phyloP scores from a whole-genome alignment of 2,329 filamentous ascomycete genomes.

The Ophioceras dolichostomum region DNA sequence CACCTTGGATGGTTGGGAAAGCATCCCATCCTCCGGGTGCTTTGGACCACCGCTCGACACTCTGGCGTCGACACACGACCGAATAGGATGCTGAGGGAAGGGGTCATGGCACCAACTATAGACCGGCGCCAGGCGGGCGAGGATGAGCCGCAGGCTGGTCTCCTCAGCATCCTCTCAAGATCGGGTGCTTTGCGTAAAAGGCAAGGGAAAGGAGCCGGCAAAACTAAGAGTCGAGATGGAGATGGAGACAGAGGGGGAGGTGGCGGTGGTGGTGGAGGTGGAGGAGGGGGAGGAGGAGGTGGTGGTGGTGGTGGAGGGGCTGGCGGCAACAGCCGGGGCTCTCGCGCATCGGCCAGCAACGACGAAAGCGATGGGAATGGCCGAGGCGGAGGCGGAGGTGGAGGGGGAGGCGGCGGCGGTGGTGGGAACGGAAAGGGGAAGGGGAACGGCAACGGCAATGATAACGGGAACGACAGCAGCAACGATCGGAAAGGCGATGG shows the following conservation, averaged over 20 bases:
- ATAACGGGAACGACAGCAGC: conserved; percentile 1
- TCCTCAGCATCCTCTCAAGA: neutral
- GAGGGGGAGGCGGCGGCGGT: neutral
- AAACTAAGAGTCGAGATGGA: too few relatives aligned
- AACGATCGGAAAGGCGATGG: conserved; percentile 2
- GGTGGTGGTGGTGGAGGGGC: neutral
- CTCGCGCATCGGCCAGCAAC: neutral
- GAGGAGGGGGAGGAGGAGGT: neutral
- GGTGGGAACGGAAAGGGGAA: conserved; percentile 1
- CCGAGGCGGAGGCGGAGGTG: neutral
- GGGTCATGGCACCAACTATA: neutral
- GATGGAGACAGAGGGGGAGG: neutral
- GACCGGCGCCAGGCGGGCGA: neutral
- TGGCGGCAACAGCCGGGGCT: neutral
- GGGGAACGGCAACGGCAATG: conserved; percentile 3
- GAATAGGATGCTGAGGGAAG: neutral
- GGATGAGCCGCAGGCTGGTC: neutral
- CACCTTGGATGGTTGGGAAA: neutral
- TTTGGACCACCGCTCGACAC: neutral
- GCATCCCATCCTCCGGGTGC: neutral
- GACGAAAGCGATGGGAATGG: neutral
- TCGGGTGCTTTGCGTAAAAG: too few relatives aligned
- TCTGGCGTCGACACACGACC: neutral
- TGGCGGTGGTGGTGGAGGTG: neutral
- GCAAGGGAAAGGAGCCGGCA: neutral